Evolutionary conservation across 192 early-diverging fungal genomes (phyloP).

Genomic region (Mortierella hygrophila): DNA sequence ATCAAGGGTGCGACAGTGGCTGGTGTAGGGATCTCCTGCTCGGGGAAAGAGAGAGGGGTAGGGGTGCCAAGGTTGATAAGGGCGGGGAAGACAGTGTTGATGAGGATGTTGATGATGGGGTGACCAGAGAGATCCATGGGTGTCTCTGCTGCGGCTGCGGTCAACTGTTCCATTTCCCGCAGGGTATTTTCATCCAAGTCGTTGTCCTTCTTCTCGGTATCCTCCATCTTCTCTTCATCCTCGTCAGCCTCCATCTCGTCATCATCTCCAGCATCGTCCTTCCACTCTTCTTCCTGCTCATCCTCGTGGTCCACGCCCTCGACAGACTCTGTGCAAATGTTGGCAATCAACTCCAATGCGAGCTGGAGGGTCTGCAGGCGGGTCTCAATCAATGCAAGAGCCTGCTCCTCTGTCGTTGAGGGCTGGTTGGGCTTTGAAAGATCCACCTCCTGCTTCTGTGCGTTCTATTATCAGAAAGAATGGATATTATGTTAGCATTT

Average conservation of each 20-base stretch:
- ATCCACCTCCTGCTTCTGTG: conserved; percentile 41
- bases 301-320: conserved; percentile 51
- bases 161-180: conserved; percentile 59
- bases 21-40: conserved; percentile 48
- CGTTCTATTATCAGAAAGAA: conserved; percentile 24
- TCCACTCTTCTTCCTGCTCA: conserved; percentile 37
- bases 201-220: conserved; percentile 57
- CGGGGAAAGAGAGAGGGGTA: conserved; percentile 63
- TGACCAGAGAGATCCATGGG: conserved; percentile 58
- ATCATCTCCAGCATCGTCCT: conserved; percentile 47
- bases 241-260: conserved; percentile 59
- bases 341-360: conserved; percentile 85
- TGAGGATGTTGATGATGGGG: conserved; percentile 62
- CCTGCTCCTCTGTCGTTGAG: conserved; percentile 28
- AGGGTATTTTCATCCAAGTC: conserved; percentile 58
- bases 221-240: conserved; percentile 55
- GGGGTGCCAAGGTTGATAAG: conserved; percentile 63
- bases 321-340: conserved; percentile 79
- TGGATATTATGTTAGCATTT: not conserved
- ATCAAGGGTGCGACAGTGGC: conserved; percentile 54
- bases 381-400: conserved; percentile 62
- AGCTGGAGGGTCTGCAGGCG: conserved; percentile 75
- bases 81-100: conserved; percentile 62
- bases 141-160: conserved; percentile 52
- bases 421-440: conserved; percentile 52